Base-by-base conservation (phyloP, 768 basidiomycete species). In the Cystobasidium tubakii region DNA sequence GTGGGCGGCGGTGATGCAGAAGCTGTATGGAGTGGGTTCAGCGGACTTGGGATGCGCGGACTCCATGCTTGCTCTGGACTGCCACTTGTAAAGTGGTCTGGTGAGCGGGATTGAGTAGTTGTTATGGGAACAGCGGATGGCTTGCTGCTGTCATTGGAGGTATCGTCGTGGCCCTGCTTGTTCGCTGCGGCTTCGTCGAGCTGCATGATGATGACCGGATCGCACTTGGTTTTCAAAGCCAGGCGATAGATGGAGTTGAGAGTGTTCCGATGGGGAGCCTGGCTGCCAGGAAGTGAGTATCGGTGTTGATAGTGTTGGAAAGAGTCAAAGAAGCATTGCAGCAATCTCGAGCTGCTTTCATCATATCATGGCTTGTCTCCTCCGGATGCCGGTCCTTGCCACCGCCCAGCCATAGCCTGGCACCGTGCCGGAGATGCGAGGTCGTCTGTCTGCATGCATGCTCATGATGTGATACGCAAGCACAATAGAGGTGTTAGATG, bases 41-140 rank as follows among this genome's bases (percentile, higher is more conserved):
- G n/a, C 4, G 46, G 46, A 50, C 46, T 50, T 15, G 46, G n/a
- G 46, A 50, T 50, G 21, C 46, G 46, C 46, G 46, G 46, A 50
- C 46, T 50, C 46, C 46, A 50, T 3, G 46, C 46, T 50, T 50
- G 46, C n/a, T 50, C 46, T 50, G 46, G 46, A 50, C 46, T 50
- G 46, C 46, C 46, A 19, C 10, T 50, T 50, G 46, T 19, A 19
- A 50, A n/a, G 12, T n/a, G 46, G 21, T 50, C 46, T 21, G 46
- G 46, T 3, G 46, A n/a, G 12, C n/a, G 46, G 21, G 46, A 17
- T 12, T 6, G n/a, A 4, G 46, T 17, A 19, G 21, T 9, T 50
- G 46, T 50, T 4, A n/a, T 50, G 46, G 46, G 46, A n/a, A 50
- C n/a, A n/a, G 15, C n/a, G 3, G 7, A 19, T 21, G 46, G 46